These are phyloP conservation scores for Kodamaea kakaduensis DNA, from an alignment of 805 yeast genomes.

Conservation along the genomic window DNA sequence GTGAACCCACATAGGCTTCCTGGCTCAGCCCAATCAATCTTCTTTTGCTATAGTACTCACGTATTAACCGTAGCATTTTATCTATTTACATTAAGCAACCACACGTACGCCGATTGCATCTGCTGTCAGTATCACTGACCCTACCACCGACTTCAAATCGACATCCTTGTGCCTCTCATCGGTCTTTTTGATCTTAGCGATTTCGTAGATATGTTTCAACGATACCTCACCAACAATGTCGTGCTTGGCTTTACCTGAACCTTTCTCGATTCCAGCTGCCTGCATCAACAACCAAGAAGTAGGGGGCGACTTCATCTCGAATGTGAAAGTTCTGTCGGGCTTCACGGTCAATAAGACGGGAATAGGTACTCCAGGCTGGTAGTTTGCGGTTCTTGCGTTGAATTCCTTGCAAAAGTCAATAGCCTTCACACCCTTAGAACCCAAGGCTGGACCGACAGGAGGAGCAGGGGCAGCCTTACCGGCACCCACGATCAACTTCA, in stretches of 20 bases:
- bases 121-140: slow-evolving; percentile 85
- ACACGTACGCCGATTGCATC: slow-evolving; percentile 83
- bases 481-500: slow-evolving; percentile 91
- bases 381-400: slow-evolving; percentile 92
- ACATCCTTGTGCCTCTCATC: slow-evolving; percentile 74
- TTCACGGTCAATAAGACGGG: slow-evolving; percentile 81
- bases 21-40: too few species aligned
- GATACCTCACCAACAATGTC: slow-evolving; percentile 60
- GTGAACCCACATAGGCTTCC: too few species aligned
- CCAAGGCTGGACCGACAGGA: slow-evolving; percentile 98
- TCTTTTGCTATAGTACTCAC: too few species aligned
- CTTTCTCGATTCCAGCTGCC: slow-evolving; percentile 78
- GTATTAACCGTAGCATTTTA: too few species aligned
- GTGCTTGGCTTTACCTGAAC: slow-evolving; percentile 66
- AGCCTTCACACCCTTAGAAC: slow-evolving; percentile 98
- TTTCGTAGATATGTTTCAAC: slow-evolving; percentile 88
- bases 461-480: slow-evolving; percentile 99
- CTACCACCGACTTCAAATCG: slow-evolving; percentile 71
- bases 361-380: slow-evolving; percentile 80
- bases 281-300: slow-evolving; percentile 81
- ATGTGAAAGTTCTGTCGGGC: slow-evolving; percentile 88
- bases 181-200: slow-evolving; percentile 87
- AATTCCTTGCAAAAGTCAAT: slow-evolving; percentile 98
- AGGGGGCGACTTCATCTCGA: slow-evolving; percentile 87
- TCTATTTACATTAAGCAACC: slow-evolving; percentile 43